Conservation (phyloP, 2,329 filamentous ascomycete species). For the Sarocladiaceae sp. region DNA sequence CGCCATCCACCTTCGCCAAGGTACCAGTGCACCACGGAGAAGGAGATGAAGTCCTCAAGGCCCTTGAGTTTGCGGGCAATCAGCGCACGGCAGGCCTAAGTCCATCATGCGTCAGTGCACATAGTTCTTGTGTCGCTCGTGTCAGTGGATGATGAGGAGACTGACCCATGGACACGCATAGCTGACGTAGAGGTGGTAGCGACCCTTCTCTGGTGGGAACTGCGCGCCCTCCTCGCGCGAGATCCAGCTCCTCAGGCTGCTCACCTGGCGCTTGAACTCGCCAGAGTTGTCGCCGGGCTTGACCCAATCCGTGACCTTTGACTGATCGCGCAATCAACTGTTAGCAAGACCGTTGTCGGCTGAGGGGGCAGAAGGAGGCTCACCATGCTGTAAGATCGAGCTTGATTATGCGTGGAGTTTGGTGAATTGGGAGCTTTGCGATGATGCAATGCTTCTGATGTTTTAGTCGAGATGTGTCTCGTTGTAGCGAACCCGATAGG, state of each 20-base stretch:
- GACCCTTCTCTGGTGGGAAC: constrained; percentile 78
- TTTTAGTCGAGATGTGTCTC: background rate
- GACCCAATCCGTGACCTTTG: constrained; percentile 78
- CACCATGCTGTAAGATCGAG: constrained; percentile 4
- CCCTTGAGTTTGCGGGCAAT: constrained; percentile 90
- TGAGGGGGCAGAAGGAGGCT: background rate
- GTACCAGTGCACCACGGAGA: constrained; percentile 89
- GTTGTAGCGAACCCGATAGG: background rate
- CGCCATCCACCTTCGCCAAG: constrained; percentile 71
- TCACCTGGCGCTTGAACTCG: constrained; percentile 87
- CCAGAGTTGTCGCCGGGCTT: constrained; percentile 69
- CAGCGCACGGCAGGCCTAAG: constrained; percentile 68
- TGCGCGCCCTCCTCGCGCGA: constrained; percentile 63
- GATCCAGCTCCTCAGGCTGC: constrained; percentile 76
- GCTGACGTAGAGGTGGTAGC: constrained; percentile 92
- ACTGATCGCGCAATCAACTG: constrained; percentile 2
- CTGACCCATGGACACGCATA: constrained; percentile 86
- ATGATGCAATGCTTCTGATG: background rate
- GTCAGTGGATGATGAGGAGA: constrained; percentile 6
- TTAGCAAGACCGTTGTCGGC: background rate
- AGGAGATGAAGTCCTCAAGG: constrained; percentile 73
- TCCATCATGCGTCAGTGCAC: background rate
- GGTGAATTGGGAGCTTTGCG: background rate
- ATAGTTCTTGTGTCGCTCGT: background rate
- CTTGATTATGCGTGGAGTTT: background rate